A percentile compares a stretch with the other conserved stretches of the same genome.
Conservation (phyloP, 2,329 filamentous ascomycete species). For the Xylaria sp. region DNA sequence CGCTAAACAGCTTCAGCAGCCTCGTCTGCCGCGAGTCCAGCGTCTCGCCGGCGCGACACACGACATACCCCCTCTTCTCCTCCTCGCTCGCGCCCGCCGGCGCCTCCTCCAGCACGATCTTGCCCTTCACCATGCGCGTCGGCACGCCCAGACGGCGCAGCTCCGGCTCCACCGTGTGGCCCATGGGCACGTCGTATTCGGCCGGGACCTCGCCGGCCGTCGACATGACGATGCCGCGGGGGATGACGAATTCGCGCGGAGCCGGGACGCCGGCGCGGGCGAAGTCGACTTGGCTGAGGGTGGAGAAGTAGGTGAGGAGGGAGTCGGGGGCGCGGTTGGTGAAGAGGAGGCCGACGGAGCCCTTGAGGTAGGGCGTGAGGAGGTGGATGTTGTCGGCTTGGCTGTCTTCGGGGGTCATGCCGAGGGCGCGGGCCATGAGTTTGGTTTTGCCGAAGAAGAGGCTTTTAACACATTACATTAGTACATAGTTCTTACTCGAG, state of each 20-base stretch:
- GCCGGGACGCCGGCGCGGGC: slow-evolving; percentile 79
- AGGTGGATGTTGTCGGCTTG: slow-evolving; percentile 70
- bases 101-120: slow-evolving; percentile 61
- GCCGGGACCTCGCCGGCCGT: slow-evolving; percentile 71
- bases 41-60: slow-evolving; percentile 80
- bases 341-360: slow-evolving; percentile 85
- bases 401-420: slow-evolving; percentile 70
- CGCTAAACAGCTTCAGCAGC: slow-evolving; percentile 86
- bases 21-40: slow-evolving; percentile 90
- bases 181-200: slow-evolving; percentile 79
- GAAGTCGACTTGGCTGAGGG: slow-evolving; percentile 74
- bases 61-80: slow-evolving; percentile 55
- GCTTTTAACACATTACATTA: too few species aligned
- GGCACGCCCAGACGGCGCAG: slow-evolving; percentile 85
- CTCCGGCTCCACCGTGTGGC: slow-evolving; percentile 85
- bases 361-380: slow-evolving; percentile 64
- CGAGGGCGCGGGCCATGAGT: slow-evolving; percentile 94
- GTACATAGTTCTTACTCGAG: too few species aligned
- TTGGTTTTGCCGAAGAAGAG: slow-evolving; percentile 99
- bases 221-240: slow-evolving; percentile 75
- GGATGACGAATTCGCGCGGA: slow-evolving; percentile 70
- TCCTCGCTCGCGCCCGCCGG: slow-evolving; percentile 44
- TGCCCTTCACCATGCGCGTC: slow-evolving; percentile 81
- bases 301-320: slow-evolving; percentile 67
- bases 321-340: slow-evolving; percentile 67